Base-by-base conservation (phyloP, 2,329 filamentous ascomycete species). In the Hypoxylon sp. region DNA sequence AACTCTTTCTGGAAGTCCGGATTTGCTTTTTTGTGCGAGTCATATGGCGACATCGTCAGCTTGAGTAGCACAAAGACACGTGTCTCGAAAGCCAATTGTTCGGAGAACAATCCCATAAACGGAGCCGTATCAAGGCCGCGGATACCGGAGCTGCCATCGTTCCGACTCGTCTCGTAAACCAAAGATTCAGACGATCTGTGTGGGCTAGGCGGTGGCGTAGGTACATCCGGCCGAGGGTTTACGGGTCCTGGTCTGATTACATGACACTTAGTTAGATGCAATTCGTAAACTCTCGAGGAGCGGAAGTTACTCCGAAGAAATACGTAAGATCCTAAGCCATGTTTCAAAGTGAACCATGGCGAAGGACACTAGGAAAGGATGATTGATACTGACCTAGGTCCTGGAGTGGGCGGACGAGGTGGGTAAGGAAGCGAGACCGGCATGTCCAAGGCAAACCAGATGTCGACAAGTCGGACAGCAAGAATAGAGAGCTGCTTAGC, bases 161-260 rank as follows among this genome's bases (percentile, higher is more conserved):
- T 13, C 9, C 19, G 48, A 8, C 10, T 37, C 13, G 26, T 35
- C 42, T 42, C 56, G 24, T 29, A 14, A 33, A 26, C 29, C 14
- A 46, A 11, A 42, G 37, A 14, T 19, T 22, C n/a, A 22, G 46
- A 19, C 14, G 67, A 57, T 51, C 73, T 71, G 35, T 22, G 72
- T 55, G 75, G 75, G 46, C 74, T 77, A 42, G 75, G 75, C 37
- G 75, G 75, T 17, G 75, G 75, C 42, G 74, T 74, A 48, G 75
- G 75, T 46, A 76, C 74, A 39, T 76, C 39, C 13, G 75, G 75
- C 35, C 66, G 63, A 37, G 75, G 75, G 13, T 37, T 9, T n/a
- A 72, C 17, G n/a, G 75, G 75, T 31, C 72, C 71, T 33, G 75
- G 75, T 44, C 75, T 71, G 39, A 14, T 37, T 37, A 51, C 33